These are phyloP conservation scores for Camelina hispida DNA, from an alignment of 345 rosid genomes.

Conservation along the genomic window DNA sequence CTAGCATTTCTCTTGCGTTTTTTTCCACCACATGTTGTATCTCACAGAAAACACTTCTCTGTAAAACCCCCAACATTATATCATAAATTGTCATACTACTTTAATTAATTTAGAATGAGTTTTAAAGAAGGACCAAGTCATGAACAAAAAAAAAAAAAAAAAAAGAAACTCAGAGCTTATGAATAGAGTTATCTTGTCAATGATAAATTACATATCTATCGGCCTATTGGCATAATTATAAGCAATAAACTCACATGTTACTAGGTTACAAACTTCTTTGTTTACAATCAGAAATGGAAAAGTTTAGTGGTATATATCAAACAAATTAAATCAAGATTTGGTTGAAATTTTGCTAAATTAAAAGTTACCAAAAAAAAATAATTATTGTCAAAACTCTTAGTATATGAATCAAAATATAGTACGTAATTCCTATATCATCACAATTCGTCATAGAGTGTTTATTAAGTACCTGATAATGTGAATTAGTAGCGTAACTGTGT, in stretches of 20 bases:
- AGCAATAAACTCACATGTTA: too few relatives aligned
- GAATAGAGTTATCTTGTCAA: too few relatives aligned
- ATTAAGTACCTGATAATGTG: slow-evolving; percentile 22
- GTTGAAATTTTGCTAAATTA: too few relatives aligned
- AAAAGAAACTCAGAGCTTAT: neutral
- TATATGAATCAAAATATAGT: neutral
- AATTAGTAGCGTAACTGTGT: slow-evolving; percentile 26
- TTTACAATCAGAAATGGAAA: neutral
- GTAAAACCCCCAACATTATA: neutral
- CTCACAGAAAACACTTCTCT: slow-evolving; percentile 7
- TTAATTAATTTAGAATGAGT: neutral
- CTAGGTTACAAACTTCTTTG: too few relatives aligned
- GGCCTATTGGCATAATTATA: too few relatives aligned
- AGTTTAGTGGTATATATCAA: neutral
- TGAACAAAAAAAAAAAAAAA: too few relatives aligned
- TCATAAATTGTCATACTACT: neutral
- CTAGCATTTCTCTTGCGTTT: neutral
- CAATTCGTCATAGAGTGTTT: neutral
- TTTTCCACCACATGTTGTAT: neutral
- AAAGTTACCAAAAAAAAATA: too few relatives aligned
- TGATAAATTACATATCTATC: neutral
- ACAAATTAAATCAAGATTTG: neutral
- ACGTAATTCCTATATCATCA: neutral
- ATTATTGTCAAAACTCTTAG: too few relatives aligned
- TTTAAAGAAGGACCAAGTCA: neutral